These are phyloP conservation scores for thale cress (Arabidopsis thaliana) DNA, from an alignment of 345 rosid genomes.

Conservation along the genomic window DNA sequence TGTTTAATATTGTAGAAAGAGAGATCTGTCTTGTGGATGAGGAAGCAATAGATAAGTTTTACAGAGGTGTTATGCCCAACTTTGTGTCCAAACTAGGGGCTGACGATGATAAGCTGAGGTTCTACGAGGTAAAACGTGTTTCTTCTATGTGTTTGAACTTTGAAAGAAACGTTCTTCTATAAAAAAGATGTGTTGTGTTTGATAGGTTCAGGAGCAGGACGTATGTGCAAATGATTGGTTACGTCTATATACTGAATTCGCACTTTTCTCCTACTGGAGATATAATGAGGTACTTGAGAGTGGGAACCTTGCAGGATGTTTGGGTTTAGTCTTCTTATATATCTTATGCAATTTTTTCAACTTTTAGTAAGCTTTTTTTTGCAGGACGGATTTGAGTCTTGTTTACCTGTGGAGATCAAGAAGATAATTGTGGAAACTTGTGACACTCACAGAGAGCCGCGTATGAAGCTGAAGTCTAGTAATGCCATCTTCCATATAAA, in stretches of 20 bases:
- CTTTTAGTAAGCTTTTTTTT: neutral
- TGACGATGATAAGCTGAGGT: constrained; percentile 9
- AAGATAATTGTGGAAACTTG: constrained; percentile 11
- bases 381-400: neutral
- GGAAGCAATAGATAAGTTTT: neutral
- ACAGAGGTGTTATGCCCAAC: neutral
- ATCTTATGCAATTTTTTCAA: neutral
- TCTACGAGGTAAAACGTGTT: constrained; percentile 19
- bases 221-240: constrained; percentile 20
- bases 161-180: neutral
- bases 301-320: neutral
- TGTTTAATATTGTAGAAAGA: neutral
- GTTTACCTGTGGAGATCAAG: constrained; percentile 1
- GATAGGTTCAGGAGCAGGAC: constrained; percentile 7
- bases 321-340: neutral
- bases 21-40: neutral
- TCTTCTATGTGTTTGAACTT: neutral
- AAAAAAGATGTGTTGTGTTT: neutral
- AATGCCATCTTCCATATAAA: constrained; percentile 28
- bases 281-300: neutral
- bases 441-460: constrained; percentile 9
- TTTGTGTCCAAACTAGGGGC: neutral
- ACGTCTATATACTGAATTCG: constrained; percentile 9
- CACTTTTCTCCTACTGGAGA: neutral
- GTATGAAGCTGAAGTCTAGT: constrained; percentile 2